Evolutionary conservation across 2,329 filamentous ascomycete genomes (phyloP), one percentile per base, ranked within the genome.

Genomic region (Diaporthe destruens): DNA sequence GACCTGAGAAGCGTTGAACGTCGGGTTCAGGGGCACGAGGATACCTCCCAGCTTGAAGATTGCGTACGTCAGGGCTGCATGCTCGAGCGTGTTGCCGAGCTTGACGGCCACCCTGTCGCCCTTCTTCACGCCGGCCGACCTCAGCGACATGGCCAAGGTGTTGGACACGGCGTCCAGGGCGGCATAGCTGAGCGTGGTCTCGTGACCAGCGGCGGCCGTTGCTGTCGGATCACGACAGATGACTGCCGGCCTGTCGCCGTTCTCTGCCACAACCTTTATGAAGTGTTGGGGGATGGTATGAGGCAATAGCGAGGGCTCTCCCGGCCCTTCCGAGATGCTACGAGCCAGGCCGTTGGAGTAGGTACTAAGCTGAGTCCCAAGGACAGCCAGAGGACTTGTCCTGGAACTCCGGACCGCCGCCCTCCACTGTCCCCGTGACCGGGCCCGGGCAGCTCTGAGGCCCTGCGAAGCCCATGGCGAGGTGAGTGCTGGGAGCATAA

Each of bases 41-140:
- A 98, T 90, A 32, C 94, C 96, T n/a, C 96, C 96, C 12, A 98
- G 88, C 82, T 98, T 98, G 85, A 96, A 98, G 70, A 96, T 82
- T 0, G 95, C 95, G 82, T 98, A 98, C 7, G 93, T 96, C 25
- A 96, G 87, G 65, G 92, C 91, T 3, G 94, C 94, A 80, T 94
- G 96, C 81, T 98, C 95, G 76, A 92, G 85, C 54, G 91, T 92
- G 82, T 98, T 98, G 20, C 96, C 96, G 67, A 98, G 84, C 74
- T 92, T 96, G 34, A 98, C 90, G 18, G 94, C 95, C 14, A 98
- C 93, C 42, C 94, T 88, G 80, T 97, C 92, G 6, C 94, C 95
- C 78, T 95, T 97, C 74, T 84, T 86, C 1, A 98, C 93, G 3
- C 94, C 94, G 0, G 92, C 84, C 0, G 88, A 89, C 32, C 87